Base-by-base conservation (phyloP, 371 early-diverging fungal genomes). In the Ecytonucleospora hepatopenaei region DNA sequence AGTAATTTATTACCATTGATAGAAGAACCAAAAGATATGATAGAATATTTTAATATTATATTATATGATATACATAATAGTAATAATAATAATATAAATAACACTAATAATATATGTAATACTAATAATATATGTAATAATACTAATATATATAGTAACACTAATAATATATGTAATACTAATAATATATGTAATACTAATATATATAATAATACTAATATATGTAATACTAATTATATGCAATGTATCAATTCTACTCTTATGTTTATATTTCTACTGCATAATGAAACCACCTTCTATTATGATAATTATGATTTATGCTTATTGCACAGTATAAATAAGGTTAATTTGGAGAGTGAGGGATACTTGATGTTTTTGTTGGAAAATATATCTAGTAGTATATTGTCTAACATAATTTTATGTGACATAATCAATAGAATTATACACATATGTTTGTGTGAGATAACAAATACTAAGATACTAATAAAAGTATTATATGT, bases 341-440 rank as follows among this genome's bases (percentile, higher is more conserved):
- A 33, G 3, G 51, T 8, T 16, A 57, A 47, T 47, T 33, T 49
- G 3, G 35, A 48, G 17, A 1, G 27, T 24, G 70, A 70, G 21
- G 61, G 34, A 17, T 57, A 16, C 4, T 40, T 70, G 59, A 12
- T 70, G 2, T 65, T 70, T 34, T 15, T 70, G 19, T 17, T 70
- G 21, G n/a, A 53, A 48, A 23, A 12, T 5, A 3, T 65, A 12
- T 32, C 5, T 16, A 28, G 17, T 21, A 54, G 2, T 40, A 47
- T 12, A 23, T 16, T 8, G 24, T 27, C 21, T 27, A 48, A 51
- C 28, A 53, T 33, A 21, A 16, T 66, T 4, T 15, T 53, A n/a
- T 4, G 17, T 12, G 4, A 5, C 5, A 28, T 65, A 17, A 26
- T 65, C 15, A 31, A 28, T 24, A 70, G 54, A 48, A 35, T 70